Percentiles rank a stretch among this genome's conserved stretches.
These are phyloP conservation scores for Lodderomyces elongisporus DNA, from an alignment of 1,139 yeast species.

Conservation along the genomic window DNA sequence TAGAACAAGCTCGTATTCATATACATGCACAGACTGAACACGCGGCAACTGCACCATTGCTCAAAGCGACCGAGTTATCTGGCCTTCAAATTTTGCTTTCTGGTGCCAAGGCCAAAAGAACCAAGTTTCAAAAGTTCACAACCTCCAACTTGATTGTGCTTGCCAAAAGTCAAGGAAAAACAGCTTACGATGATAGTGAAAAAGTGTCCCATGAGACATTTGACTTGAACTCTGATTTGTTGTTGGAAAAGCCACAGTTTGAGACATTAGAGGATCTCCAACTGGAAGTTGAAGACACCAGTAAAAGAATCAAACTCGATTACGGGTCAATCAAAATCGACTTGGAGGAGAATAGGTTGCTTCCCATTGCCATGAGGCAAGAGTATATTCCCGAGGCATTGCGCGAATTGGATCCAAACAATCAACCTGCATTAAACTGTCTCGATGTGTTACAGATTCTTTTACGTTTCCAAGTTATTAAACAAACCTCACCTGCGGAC, in stretches of 20 bases:
- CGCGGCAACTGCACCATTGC: conserved; percentile 46
- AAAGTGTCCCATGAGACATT: conserved; percentile 45
- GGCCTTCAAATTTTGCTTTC: conserved; percentile 64
- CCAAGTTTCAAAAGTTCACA: conserved; percentile 71
- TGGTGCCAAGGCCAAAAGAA: conserved; percentile 85
- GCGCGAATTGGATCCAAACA: conserved; percentile 65
- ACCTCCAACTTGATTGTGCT: conserved; percentile 74
- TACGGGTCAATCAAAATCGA: conserved; percentile 19
- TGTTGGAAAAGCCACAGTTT: conserved; percentile 69
- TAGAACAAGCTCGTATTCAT: conserved; percentile 64
- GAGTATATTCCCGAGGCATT: conserved; percentile 61
- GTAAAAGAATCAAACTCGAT: conserved; percentile 43
- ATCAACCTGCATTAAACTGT: conserved; percentile 69
- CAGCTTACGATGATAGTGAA: conserved; percentile 18
- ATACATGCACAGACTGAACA: conserved; percentile 60
- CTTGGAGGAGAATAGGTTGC: conserved; percentile 31
- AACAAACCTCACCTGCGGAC: conserved; percentile 68
- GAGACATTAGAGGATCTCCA: conserved; percentile 56
- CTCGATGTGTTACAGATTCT: conserved; percentile 71
- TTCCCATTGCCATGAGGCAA: conserved; percentile 58
- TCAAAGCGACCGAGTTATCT: conserved; percentile 52
- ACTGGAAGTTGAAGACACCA: conserved; percentile 23
- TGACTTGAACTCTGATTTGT: conserved; percentile 68
- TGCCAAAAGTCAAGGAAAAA: conserved; percentile 51
- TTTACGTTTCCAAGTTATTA: conserved; percentile 58